These are phyloP conservation scores for Candida piceae DNA, from an alignment of 805 yeast genomes.

Conservation along the genomic window DNA sequence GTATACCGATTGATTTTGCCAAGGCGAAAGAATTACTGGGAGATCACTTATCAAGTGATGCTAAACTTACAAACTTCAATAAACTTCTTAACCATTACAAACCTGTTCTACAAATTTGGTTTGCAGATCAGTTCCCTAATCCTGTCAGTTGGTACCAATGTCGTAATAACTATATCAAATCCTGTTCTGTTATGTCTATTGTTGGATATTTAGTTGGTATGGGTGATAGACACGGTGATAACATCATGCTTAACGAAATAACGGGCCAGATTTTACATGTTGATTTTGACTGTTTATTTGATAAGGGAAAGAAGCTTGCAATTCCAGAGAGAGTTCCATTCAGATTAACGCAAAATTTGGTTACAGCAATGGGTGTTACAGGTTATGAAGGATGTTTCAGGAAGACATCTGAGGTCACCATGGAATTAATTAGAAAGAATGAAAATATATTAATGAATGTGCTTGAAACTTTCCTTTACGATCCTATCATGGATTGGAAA, in stretches of 20 bases:
- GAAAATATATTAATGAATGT: constrained; percentile 86
- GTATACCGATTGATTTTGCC: constrained; percentile 24
- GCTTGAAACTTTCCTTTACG: constrained; percentile 87
- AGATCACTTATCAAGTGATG: constrained; percentile 21
- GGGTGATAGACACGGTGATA: constrained; percentile 96
- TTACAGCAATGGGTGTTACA: constrained; percentile 79
- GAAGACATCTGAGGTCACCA: constrained; percentile 78
- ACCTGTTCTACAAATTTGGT: constrained; percentile 84
- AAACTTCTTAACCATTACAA: constrained; percentile 36
- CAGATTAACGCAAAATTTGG: constrained; percentile 80
- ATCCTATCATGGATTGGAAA: constrained; percentile 82
- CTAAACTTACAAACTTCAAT: constrained; percentile 33
- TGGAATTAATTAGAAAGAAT: constrained; percentile 63
- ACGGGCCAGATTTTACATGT: constrained; percentile 86
- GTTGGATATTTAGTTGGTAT: constrained; percentile 91
- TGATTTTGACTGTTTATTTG: constrained; percentile 95
- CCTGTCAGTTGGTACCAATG: constrained; percentile 85
- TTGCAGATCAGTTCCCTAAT: constrained; percentile 81
- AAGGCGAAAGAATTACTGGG: constrained; percentile 22
- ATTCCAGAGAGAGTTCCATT: constrained; percentile 96
- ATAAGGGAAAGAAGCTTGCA: constrained; percentile 65
- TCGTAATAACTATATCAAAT: constrained; percentile 66
- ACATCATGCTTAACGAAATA: constrained; percentile 65
- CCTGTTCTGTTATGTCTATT: constrained; percentile 95
- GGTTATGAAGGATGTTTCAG: constrained; percentile 90